Conservation (phyloP, 805 yeast species). For the Pichia nakasei region DNA sequence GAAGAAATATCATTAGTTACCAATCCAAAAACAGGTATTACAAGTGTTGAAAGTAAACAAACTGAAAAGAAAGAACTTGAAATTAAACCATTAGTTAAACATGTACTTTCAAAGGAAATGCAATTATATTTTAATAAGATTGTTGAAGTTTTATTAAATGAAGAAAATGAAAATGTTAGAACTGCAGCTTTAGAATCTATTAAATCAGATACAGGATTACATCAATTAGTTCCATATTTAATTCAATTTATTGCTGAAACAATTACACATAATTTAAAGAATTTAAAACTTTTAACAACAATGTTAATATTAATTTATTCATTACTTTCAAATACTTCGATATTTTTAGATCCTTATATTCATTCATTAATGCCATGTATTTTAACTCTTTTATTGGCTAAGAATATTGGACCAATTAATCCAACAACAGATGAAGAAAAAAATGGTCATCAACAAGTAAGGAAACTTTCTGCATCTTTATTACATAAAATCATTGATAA, state of each 20-base stretch:
- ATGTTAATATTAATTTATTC: constrained; percentile 88
- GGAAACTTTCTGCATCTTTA: constrained; percentile 83
- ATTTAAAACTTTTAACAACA: constrained; percentile 60
- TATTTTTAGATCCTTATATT: constrained; percentile 89
- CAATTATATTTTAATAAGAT: constrained; percentile 90
- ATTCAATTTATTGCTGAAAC: constrained; percentile 96
- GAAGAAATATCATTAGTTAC: constrained; percentile 28
- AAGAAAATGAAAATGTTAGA: constrained; percentile 45
- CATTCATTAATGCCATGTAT: constrained; percentile 97
- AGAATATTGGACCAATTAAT: constrained; percentile 55
- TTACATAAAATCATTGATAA: constrained; percentile 68
- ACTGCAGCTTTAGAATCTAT: constrained; percentile 80
- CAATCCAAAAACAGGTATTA: constrained; percentile 21
- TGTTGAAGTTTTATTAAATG: constrained; percentile 60
- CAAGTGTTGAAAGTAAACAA: constrained; percentile 18
- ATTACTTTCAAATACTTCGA: constrained; percentile 68
- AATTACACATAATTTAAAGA: constrained; percentile 76
- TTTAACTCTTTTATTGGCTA: constrained; percentile 79
- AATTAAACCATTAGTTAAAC: constrained; percentile 88
- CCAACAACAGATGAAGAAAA: constrained; percentile 16
- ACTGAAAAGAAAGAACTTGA: constrained; percentile 39
- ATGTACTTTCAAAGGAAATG: constrained; percentile 87
- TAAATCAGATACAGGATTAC: constrained; percentile 89
- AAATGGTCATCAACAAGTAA: constrained; percentile 44
- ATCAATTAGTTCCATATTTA: constrained; percentile 92